Conservation (phyloP, 306 rosid species). For the Fragaria ananassa region DNA sequence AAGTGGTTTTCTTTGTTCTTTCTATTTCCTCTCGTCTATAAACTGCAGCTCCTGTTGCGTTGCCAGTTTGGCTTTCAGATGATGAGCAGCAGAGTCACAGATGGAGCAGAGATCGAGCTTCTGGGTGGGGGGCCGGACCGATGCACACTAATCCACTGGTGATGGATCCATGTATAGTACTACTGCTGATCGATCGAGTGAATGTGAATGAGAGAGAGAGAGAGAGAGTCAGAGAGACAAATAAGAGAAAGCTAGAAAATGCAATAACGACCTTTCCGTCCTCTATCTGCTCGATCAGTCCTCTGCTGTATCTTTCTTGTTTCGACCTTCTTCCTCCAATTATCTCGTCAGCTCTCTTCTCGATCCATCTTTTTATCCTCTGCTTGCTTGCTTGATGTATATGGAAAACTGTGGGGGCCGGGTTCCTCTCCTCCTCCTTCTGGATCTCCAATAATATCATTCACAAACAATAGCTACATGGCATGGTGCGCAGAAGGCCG, state of each 20-base stretch:
- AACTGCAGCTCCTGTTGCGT: constrained; percentile 19
- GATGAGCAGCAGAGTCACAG: background rate
- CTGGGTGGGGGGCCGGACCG: background rate
- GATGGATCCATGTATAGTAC: too few relatives aligned
- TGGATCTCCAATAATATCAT: too few relatives aligned
- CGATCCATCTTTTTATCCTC: too few relatives aligned
- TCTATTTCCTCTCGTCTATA: background rate
- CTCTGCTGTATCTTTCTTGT: too few relatives aligned
- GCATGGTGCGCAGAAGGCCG: too few relatives aligned
- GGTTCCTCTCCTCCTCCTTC: too few relatives aligned
- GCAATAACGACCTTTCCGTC: constrained; percentile 57
- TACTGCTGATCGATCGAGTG: background rate
- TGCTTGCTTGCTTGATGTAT: too few relatives aligned
- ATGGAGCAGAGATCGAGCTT: background rate
- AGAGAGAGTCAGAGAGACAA: constrained; percentile 10
- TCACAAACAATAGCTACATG: too few relatives aligned
- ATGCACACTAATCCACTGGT: background rate
- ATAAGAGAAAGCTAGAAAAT: background rate
- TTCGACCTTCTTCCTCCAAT: too few relatives aligned
- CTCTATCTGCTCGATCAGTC: too few relatives aligned
- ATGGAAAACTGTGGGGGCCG: too few relatives aligned
- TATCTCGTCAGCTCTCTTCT: too few relatives aligned
- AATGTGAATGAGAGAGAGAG: background rate
- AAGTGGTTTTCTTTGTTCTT: constrained; percentile 19
- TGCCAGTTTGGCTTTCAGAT: constrained; percentile 54